Base-by-base conservation (phyloP, 257 asterid genomes). In the Solanum stenotomum region DNA sequence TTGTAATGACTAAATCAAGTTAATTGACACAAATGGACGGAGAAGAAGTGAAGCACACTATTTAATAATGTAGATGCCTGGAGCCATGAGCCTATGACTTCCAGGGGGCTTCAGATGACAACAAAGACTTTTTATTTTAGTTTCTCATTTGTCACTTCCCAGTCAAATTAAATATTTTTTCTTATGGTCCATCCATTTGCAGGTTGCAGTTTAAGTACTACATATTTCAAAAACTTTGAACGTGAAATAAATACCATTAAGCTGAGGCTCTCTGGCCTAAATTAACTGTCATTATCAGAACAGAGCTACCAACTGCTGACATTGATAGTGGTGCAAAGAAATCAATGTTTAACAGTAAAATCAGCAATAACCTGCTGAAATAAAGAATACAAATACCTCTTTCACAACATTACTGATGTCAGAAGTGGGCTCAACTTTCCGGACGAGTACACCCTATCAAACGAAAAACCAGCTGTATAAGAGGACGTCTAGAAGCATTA, bases 381-480 rank as follows among this genome's bases (percentile, higher is more conserved):
- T 85, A 56, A 85, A 44, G 44, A 44, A 27, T 14, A 79, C 3
- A 27, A 23, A 84, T 94, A 95, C 98, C 99, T 93, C 94, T 93
- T 93, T 95, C 93, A 96, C 90, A 87, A 92, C 91, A 83, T 90
- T 90, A 87, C 90, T 92, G 87, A 96, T 95, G 89, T 93, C 93
- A 89, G 98, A 92, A 90, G 98, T 94, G 82, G 97, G 98, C 90
- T 96, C 98, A 85, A 95, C 95, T 91, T 87, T 93, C 49, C 98
- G 94, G 76, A 96, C 96, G 61, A 95, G 96, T 82, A 95, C 96
- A 84, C 98, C 98, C 98, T 96, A 92, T 82, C 59, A 88, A 82
- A 83, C 75, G 75, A 75, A 87, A 40, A 79, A 79, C 15, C 25
- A 75, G 52, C 8, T 44, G 85, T 79, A 79, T 79, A 25, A 79